Evolutionary conservation across 345 rosid genomes (phyloP), one percentile per base, ranked within the genome.

Genomic region (Hibiscus trionum): DNA sequence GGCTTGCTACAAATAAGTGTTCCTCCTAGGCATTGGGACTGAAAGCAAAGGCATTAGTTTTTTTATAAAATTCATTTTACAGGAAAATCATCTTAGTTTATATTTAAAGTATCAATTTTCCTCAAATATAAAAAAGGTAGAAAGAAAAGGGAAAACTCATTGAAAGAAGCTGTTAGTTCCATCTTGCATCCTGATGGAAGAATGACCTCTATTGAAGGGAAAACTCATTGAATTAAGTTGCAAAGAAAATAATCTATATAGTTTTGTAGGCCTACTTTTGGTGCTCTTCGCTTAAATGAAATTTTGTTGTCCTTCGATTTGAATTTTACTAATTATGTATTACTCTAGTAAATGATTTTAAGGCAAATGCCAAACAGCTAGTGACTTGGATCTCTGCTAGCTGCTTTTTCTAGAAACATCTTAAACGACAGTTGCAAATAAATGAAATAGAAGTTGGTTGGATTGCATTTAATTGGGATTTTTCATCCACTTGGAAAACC

Each of bases 371-470:
- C 49, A 35, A 39, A 39, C 9, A 17, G 31, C 50, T 64, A 64
- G 29, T 19, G 50, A 64, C 12, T 31, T 37, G 26, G 68, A 39
- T 64, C 68, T 64, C 49, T 64, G 68, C 42, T 64, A 64, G 42
- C 68, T 64, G 27, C 10, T 39, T 62, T 16, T 1, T 16, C 11
- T 4, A 17, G 68, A 39, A 64, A 64, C 12, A 4, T 64, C 66
- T 39, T 64, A 64, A 35, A 64, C 10, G n/a, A 12, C 9, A 39
- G 44, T 39, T 7, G 44, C 44, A 39, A 39, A 39, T 39, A 39
- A 39, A 39, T 39, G 11, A 39, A 39, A 39, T 39, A 39, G 9
- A 39, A 62, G 46, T 8, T 35, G 24, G 21, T 61, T 33, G 21
- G 12, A 9, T 33, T 33, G 66, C 21, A 15, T 62, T 62, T 62